phyloP scores from a whole-genome alignment of 169 alveolate species.

The Babesia ovata region DNA sequence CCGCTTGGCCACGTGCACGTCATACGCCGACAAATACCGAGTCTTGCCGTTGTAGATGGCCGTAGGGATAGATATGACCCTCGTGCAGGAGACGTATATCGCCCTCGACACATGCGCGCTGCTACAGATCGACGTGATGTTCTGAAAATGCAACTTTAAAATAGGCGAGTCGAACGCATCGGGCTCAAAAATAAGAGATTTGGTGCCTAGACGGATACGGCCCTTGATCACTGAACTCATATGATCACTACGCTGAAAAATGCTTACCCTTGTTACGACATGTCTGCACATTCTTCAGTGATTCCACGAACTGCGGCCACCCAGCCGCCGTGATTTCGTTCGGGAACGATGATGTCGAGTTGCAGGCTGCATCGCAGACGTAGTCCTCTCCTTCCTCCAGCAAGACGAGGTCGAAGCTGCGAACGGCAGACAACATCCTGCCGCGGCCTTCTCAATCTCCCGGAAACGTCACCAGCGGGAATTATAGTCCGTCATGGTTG shows the following conservation, averaged over 20 bases:
- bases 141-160: slow-evolving; percentile 70
- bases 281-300: slow-evolving; percentile 31
- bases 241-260: neutral
- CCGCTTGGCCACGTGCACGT: slow-evolving; percentile 31
- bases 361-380: slow-evolving; percentile 70
- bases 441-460: neutral
- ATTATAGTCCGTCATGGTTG: neutral
- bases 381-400: slow-evolving; percentile 82
- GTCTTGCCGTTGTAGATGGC: slow-evolving; percentile 73
- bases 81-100: slow-evolving; percentile 62
- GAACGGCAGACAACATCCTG: slow-evolving; percentile 62
- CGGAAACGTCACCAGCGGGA: neutral
- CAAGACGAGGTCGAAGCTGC: slow-evolving; percentile 76
- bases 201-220: slow-evolving; percentile 81
- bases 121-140: slow-evolving; percentile 44
- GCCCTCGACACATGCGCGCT: slow-evolving; percentile 57
- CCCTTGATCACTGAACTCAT: slow-evolving; percentile 62
- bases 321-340: slow-evolving; percentile 21
- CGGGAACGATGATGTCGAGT: slow-evolving; percentile 51
- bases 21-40: slow-evolving; percentile 72
- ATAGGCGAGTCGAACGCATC: slow-evolving; percentile 73
- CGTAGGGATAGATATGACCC: slow-evolving; percentile 71
- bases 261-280: slow-evolving; percentile 33
- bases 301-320: slow-evolving; percentile 55
- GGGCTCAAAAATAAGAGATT: slow-evolving; percentile 83